A percentile compares a stretch with the other conserved stretches of the same genome.
phyloP scores from a whole-genome alignment of 1,284 basidiomycete genomes.

The Ustilago trichophora region DNA sequence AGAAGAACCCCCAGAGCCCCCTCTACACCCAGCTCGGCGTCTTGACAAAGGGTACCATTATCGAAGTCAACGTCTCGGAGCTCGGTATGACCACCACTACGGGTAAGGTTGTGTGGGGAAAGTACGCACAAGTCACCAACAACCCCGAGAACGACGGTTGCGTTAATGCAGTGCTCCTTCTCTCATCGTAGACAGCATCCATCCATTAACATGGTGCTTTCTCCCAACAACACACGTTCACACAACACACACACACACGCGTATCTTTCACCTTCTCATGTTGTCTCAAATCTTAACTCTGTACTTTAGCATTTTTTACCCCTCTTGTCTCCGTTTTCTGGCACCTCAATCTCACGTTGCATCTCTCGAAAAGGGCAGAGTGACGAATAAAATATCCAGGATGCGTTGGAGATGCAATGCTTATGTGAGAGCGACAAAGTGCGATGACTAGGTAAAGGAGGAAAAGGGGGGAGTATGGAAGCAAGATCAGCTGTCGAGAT shows the following conservation, averaged over 20 bases:
- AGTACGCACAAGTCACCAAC: conserved; percentile 88
- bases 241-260: not conserved
- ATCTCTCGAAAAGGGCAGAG: not conserved
- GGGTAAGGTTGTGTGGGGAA: conserved; percentile 82
- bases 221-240: no score
- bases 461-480: no score
- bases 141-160: conserved; percentile 66
- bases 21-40: conserved; percentile 91
- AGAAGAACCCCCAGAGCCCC: conserved; percentile 99
- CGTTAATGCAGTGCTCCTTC: conserved; percentile 60
- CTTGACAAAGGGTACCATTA: conserved; percentile 96
- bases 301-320: conserved; percentile 39
- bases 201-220: no score
- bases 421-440: not conserved
- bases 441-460: no score
- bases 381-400: not conserved
- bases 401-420: not conserved
- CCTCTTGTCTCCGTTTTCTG: not conserved
- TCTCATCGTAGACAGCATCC: conserved; percentile 42
- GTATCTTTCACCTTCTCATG: not conserved
- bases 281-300: not conserved
- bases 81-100: conserved; percentile 96
- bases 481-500: conserved; percentile 39
- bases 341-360: conserved; percentile 1
- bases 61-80: conserved; percentile 85